These are phyloP conservation scores for Aspergillus nidulans DNA, from an alignment of 495 filamentous ascomycete species.

Conservation along the genomic window DNA sequence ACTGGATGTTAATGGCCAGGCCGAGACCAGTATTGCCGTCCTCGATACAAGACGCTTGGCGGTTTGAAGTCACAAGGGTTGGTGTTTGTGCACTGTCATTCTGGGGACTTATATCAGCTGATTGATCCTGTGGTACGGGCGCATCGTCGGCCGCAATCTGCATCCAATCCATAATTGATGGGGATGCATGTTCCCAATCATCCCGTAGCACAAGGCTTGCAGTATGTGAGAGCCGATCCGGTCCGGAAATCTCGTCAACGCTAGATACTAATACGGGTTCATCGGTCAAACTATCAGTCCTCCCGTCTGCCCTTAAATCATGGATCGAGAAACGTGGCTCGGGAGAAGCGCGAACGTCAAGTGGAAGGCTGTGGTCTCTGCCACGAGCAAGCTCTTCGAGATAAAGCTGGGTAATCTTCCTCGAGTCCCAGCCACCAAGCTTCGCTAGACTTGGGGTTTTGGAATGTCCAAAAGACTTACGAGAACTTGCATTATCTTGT, in stretches of 20 bases:
- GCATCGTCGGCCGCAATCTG: conserved; percentile 43
- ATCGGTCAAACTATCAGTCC: conserved; percentile 29
- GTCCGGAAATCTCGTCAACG: conserved; percentile 16
- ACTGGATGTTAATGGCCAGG: conserved; percentile 33
- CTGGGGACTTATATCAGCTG: conserved; percentile 17
- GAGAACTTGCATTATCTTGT: not conserved
- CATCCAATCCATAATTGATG: conserved; percentile 54
- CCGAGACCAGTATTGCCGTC: conserved; percentile 28
- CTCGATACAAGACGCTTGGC: conserved; percentile 10
- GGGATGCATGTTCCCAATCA: conserved; percentile 53
- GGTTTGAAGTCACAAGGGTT: conserved; percentile 11
- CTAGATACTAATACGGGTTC: conserved; percentile 35
- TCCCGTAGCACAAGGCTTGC: conserved; percentile 45
- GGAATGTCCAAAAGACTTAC: conserved; percentile 16
- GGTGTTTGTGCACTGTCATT: conserved; percentile 27
- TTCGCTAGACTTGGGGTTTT: conserved; percentile 43
- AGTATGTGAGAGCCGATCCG: conserved; percentile 24
- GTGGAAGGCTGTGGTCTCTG: conserved; percentile 22
- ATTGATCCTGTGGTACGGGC: conserved; percentile 14
- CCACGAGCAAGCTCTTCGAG: conserved; percentile 46
- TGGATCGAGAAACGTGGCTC: conserved; percentile 14
- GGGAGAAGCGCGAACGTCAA: conserved; percentile 17
- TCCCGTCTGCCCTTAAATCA: conserved; percentile 15
- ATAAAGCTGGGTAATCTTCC: conserved; percentile 50
- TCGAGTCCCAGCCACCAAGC: conserved; percentile 51